Evolutionary conservation across 2,329 filamentous ascomycete genomes (phyloP).

Genomic region (Tolypocladium pustulatum): DNA sequence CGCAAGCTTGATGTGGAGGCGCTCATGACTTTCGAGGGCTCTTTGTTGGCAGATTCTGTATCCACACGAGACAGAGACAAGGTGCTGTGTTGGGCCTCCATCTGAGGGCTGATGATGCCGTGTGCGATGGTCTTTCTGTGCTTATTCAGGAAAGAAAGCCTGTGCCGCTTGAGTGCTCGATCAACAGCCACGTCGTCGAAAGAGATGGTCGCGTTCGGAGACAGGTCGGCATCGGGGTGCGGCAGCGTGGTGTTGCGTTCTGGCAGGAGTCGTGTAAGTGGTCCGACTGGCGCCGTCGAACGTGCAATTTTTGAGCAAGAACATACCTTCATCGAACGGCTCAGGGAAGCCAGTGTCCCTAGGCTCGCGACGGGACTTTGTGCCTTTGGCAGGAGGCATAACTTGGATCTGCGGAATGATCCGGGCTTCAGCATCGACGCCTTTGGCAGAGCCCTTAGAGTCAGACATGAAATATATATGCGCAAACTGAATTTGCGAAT

Average conservation of each 20-base stretch:
- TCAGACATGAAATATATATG: slow-evolving; percentile 2
- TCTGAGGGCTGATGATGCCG: slow-evolving; percentile 29
- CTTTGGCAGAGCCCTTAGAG: neutral
- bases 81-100: slow-evolving; percentile 20
- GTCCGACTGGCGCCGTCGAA: neutral
- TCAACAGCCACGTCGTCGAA: slow-evolving; percentile 39
- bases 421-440: slow-evolving; percentile 1
- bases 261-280: slow-evolving; percentile 11
- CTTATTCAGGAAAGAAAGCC: slow-evolving; percentile 35
- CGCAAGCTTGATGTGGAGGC: slow-evolving; percentile 17
- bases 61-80: slow-evolving; percentile 21
- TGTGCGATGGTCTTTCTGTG: slow-evolving; percentile 36
- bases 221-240: slow-evolving; percentile 51
- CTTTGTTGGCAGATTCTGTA: slow-evolving; percentile 11
- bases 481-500: neutral
- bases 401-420: slow-evolving; percentile 13
- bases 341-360: slow-evolving; percentile 43
- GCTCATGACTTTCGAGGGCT: slow-evolving; percentile 11
- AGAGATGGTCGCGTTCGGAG: slow-evolving; percentile 44
- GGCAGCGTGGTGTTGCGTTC: slow-evolving; percentile 49
- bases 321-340: slow-evolving; percentile 35
- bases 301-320: neutral
- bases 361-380: slow-evolving; percentile 13
- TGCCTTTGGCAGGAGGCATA: slow-evolving; percentile 14
- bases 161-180: slow-evolving; percentile 30